Evolutionary conservation across 1,284 basidiomycete species (phyloP).

Genomic region (Apiotrichum gracile): DNA sequence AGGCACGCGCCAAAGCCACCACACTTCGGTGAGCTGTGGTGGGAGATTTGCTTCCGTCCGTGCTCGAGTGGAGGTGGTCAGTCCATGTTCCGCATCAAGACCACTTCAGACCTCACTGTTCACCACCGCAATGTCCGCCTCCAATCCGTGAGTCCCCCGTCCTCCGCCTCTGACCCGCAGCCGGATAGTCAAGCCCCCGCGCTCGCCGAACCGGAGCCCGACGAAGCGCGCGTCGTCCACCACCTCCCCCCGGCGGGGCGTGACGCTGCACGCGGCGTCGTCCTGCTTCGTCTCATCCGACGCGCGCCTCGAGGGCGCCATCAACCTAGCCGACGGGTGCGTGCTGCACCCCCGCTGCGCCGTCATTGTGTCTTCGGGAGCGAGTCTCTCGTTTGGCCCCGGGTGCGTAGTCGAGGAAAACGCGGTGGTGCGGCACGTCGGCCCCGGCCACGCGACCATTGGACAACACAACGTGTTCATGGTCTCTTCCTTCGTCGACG

Average conservation of each 20-base stretch:
- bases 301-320: slow-evolving; percentile 80
- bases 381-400: slow-evolving; percentile 77
- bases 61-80: too few species aligned
- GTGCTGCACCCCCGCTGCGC: slow-evolving; percentile 92
- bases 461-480: slow-evolving; percentile 91
- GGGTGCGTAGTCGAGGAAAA: slow-evolving; percentile 89
- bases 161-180: background rate
- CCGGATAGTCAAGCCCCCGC: background rate
- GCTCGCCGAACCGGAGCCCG: background rate
- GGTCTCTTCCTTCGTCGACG: slow-evolving; percentile 70
- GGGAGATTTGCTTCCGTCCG: too few species aligned
- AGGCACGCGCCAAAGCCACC: too few species aligned
- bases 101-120: too few species aligned
- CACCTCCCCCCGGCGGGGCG: background rate
- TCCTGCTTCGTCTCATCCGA: slow-evolving; percentile 66
- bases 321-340: slow-evolving; percentile 78
- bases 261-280: background rate
- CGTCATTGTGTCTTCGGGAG: slow-evolving; percentile 69
- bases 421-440: slow-evolving; percentile 79
- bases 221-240: background rate
- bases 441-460: slow-evolving; percentile 59
- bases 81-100: too few species aligned
- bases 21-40: too few species aligned
- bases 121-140: background rate
- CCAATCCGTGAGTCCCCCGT: background rate